Conservation (phyloP, 768 basidiomycete genomes). For the Gymnopilus junonius region DNA sequence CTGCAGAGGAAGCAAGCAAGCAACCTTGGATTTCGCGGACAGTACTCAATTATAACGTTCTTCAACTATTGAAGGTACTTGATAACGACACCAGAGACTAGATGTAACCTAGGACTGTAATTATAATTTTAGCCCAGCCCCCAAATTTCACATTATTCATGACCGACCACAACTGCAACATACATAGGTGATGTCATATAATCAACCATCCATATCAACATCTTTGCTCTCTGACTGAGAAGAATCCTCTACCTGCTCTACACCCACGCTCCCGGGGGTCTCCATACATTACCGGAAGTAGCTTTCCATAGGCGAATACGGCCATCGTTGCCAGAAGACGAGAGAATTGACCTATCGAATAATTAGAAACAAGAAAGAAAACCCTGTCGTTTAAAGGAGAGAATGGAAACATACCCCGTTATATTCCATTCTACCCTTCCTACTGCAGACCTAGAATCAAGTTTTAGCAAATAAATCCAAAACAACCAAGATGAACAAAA, state of each 20-base stretch:
- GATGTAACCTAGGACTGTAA: no score
- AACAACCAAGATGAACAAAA: constrained; percentile 5
- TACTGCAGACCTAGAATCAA: constrained; percentile 60
- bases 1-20: no score
- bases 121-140: no score
- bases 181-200: no score
- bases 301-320: constrained; percentile 86
- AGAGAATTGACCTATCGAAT: constrained; percentile 71
- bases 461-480: not conserved
- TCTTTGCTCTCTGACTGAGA: constrained; percentile 39
- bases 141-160: no score
- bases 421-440: constrained; percentile 95
- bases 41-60: no score
- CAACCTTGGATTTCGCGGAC: no score
- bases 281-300: constrained; percentile 83
- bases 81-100: no score
- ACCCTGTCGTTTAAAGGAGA: no score
- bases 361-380: no score
- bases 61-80: no score
- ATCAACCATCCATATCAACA: constrained; percentile 46
- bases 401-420: constrained; percentile 69
- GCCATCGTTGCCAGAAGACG: constrained; percentile 84
- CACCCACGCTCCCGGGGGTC: constrained; percentile 77
- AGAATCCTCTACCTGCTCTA: constrained; percentile 65
- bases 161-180: no score